Evolutionary conservation across 495 filamentous ascomycete species (phyloP).

Genomic region (Talaromyces adpressus): DNA sequence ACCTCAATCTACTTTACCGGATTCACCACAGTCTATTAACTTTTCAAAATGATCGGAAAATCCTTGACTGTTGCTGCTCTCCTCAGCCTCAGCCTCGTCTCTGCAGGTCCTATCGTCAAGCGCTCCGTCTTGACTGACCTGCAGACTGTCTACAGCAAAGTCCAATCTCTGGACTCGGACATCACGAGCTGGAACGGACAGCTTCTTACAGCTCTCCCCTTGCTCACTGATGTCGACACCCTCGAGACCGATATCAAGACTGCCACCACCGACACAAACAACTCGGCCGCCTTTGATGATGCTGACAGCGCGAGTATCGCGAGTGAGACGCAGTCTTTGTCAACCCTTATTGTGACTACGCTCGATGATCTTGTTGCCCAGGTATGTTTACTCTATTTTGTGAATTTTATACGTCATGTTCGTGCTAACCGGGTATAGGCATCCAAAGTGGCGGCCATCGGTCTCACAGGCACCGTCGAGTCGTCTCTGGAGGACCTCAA

Average conservation of each 20-base stretch:
- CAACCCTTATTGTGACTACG: not conserved
- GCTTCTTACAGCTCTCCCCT: not conserved
- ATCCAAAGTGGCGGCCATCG: not conserved
- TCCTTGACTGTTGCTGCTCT: not conserved
- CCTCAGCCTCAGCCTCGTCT: not conserved
- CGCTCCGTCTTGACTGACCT: slow-evolving; percentile 4
- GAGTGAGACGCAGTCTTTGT: not conserved
- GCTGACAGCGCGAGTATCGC: slow-evolving; percentile 1
- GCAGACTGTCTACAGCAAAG: not conserved
- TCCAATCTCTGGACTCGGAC: not conserved
- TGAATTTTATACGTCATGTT: not conserved
- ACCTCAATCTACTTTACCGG: not conserved
- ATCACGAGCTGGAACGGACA: slow-evolving; percentile 4
- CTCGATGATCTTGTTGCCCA: not conserved
- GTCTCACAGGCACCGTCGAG: slow-evolving; percentile 2
- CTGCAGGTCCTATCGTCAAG: slow-evolving; percentile 1
- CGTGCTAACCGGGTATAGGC: not conserved
- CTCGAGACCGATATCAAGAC: slow-evolving; percentile 7
- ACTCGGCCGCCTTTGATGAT: not conserved
- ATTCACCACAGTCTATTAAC: not conserved
- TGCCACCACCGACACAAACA: slow-evolving; percentile 4
- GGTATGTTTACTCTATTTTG: not conserved
- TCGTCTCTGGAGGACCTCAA: not conserved
- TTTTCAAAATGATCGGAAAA: not conserved
- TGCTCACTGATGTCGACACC: not conserved